phyloP scores from a whole-genome alignment of 208 protist species.

The Leishmania martiniquensis region DNA sequence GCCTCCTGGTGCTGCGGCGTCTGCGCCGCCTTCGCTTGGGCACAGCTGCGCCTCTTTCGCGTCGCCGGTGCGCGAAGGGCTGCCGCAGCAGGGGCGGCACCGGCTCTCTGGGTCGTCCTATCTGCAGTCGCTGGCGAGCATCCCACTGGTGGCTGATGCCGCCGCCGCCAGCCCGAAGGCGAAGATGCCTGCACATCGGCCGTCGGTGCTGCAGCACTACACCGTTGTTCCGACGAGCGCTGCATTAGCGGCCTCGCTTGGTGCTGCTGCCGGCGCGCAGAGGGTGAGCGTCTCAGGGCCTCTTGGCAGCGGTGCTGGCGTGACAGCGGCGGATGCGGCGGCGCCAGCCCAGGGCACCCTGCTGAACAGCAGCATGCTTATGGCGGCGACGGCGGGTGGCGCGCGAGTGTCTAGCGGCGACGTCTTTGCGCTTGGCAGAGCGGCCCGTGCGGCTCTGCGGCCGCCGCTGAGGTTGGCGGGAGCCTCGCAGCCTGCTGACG shows the following conservation, averaged over 20 bases:
- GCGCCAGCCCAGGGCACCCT: not conserved
- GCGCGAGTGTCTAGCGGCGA: constrained; percentile 5
- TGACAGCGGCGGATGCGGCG: not conserved
- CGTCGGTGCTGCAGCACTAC: constrained; percentile 26
- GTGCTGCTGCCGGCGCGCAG: not conserved
- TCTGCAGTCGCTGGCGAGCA: not conserved
- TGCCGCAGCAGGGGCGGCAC: not conserved
- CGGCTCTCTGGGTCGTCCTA: not conserved
- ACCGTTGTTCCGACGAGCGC: constrained; percentile 18
- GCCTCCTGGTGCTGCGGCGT: not conserved
- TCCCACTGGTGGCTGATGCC: not conserved
- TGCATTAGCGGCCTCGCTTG: not conserved
- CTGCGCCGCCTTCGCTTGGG: not conserved
- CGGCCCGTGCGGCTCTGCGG: not conserved
- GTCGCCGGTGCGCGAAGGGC: not conserved
- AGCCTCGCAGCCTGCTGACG: not conserved
- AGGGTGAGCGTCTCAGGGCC: not conserved
- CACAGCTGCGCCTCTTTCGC: not conserved
- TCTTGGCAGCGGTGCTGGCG: not conserved
- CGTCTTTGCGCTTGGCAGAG: constrained; percentile 24
- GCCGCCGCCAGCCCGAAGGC: not conserved
- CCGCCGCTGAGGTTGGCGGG: not conserved
- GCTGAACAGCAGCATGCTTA: constrained; percentile 7
- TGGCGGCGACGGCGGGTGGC: not conserved
- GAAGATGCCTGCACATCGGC: constrained; percentile 8